Evolutionary conservation across 306 rosid genomes (phyloP), one percentile per base, ranked within the genome.

Genomic region (Cercis canadensis): DNA sequence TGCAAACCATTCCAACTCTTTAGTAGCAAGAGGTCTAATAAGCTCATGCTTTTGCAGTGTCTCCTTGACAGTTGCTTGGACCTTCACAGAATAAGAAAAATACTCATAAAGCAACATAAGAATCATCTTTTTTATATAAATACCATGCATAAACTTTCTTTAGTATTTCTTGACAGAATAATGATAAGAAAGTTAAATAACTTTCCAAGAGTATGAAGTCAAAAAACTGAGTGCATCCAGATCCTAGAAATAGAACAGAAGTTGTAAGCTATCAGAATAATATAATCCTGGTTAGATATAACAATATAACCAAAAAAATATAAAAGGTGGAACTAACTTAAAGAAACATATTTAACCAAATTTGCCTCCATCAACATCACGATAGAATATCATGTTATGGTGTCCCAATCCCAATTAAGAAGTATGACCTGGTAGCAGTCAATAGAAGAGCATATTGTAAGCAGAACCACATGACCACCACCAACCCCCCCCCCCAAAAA

Each of bases 1-100:
- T 86, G 80, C 97, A 89, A 95, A 95, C 99, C 96, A 91, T 77
- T 80, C 99, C 78, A 89, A 85, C 82, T 95, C 99, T 78, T 83
- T 87, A 13, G 92, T 91, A 33, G 99, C 96, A 75, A 95, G 93
- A 62, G 92, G 80, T 62, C 80, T 86, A 14, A 90, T 91, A 67
- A 95, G 81, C 65, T 95, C 99, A 33, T 95, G 90, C 76, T 75
- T 85, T 60, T 87, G 65, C 67, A 95, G 87, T 5, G 67, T 82
- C 75, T 89, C 96, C 58, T 57, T 83, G 52, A 95, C 97, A 12
- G 75, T 36, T 43, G 73, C 85, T 89, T 89, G 97, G 74, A 95
- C 92, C 99, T 94, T 78, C 46, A 79, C 24, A 56, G 39, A 21
- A 81, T 37, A 65, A 66, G 16, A 73, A 44, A 55, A 84, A 5